Evolutionary conservation across 108 stramenopile species (phyloP), one percentile per base, ranked within the genome.

Genomic region (Nitzschia palea): DNA sequence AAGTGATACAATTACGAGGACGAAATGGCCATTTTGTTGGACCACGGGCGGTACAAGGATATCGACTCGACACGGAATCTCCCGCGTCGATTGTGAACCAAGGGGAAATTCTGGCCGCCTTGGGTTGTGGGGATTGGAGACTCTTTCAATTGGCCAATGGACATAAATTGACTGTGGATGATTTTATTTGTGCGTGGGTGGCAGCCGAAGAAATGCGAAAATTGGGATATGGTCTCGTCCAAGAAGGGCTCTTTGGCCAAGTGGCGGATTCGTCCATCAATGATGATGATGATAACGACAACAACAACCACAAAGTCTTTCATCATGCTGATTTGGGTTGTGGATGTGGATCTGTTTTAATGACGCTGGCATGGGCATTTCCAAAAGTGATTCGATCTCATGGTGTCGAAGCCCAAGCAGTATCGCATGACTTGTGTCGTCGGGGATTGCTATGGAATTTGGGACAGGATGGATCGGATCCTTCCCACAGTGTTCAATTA

Each of bases 361-460:
- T 74, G 73, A 74, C 57, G 59, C 51, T 65, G 36, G 65, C 58
- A 36, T 74, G 73, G 73, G 73, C 73, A 1, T 74, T 74, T 74
- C 50, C 64, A n/a, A 51, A 62, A 0, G 29, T 43, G 17, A 61
- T 74, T 35, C 65, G 35, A 60, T 74, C 73, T 1, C 44, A 65
- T 53, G 73, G 73, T 9, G 59, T 74, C 0, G 73, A 74, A 55
- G 73, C 73, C 3, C 73, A 74, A 53, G 18, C 35, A 30, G 50
- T 74, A 27, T 74, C 73, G 29, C 67, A 55, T 58, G 65, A 50
- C 28, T 57, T 65, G 28, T 58, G 65, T 55, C 31, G 53, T 28
- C 56, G 73, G 20, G 73, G 73, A 20, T 30, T 74, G 40, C 29
- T 55, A 33, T 74, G 62, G 63, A 74, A 74, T 48, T 30, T 56